These are phyloP conservation scores for Tritrichomonas musculus DNA, from an alignment of 208 protist genomes.

Conservation along the genomic window DNA sequence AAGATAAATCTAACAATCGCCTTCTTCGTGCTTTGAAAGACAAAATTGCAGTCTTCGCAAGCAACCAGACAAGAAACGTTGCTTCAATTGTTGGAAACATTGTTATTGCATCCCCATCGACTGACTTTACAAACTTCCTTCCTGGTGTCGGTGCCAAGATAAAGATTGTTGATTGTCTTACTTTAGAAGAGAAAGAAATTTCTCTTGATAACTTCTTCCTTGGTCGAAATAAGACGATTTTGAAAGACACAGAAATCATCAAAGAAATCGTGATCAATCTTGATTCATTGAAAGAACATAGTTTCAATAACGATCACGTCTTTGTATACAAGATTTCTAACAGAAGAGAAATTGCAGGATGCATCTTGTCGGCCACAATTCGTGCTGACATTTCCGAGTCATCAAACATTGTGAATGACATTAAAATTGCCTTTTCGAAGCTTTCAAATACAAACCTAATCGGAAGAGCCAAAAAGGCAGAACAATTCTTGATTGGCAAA, in stretches of 20 bases:
- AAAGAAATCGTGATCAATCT: slow-evolving; percentile 29
- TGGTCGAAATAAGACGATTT: slow-evolving; percentile 54
- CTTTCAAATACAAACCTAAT: slow-evolving; percentile 21
- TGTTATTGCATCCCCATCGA: slow-evolving; percentile 39
- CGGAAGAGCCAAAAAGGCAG: slow-evolving; percentile 41
- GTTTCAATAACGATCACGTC: slow-evolving; percentile 53
- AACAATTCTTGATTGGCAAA: slow-evolving; percentile 48
- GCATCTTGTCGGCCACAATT: slow-evolving; percentile 62
- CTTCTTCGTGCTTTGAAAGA: slow-evolving; percentile 45
- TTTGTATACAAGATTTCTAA: slow-evolving; percentile 62
- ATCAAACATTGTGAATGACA: slow-evolving; percentile 43
- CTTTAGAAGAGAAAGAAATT: not conserved
- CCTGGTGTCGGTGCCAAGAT: not conserved
- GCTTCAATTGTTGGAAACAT: slow-evolving; percentile 68
- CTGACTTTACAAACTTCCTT: slow-evolving; percentile 15
- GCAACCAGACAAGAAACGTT: slow-evolving; percentile 61
- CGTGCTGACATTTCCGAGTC: slow-evolving; percentile 4
- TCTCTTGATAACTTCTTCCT: slow-evolving; percentile 41
- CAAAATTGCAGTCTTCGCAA: not conserved
- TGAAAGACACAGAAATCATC: slow-evolving; percentile 59
- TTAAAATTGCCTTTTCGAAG: slow-evolving; percentile 53
- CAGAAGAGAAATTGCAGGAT: slow-evolving; percentile 69
- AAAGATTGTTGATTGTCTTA: not conserved
- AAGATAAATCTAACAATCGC: not conserved
- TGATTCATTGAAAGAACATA: slow-evolving; percentile 45